Conservation (phyloP, 2,329 filamentous ascomycete species). For the Cercospora citrullina region DNA sequence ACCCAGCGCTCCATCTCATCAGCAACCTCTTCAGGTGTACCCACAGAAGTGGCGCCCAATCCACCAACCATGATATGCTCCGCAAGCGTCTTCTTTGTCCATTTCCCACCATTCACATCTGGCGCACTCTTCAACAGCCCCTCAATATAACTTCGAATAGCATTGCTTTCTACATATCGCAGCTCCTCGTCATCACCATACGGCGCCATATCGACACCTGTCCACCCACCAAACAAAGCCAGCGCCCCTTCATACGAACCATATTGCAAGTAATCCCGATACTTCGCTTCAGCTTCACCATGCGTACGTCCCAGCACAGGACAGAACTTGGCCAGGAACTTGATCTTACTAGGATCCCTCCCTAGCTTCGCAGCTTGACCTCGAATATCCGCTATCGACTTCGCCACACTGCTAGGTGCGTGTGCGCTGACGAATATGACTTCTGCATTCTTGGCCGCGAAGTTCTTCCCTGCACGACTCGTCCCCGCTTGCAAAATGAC, state of each 20-base stretch:
- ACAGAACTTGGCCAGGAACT: constrained; percentile 66
- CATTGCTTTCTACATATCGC: constrained; percentile 61
- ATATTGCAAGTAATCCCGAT: constrained; percentile 61
- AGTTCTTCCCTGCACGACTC: constrained; percentile 63
- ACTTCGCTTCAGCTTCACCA: constrained; percentile 65
- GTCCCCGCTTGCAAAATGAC: constrained; percentile 70
- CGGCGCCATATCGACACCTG: constrained; percentile 62
- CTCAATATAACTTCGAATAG: constrained; percentile 58
- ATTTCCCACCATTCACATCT: constrained; percentile 57
- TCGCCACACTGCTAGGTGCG: constrained; percentile 60
- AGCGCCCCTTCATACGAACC: constrained; percentile 66
- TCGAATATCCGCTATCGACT: constrained; percentile 64
- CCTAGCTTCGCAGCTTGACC: constrained; percentile 56
- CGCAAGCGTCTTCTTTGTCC: constrained; percentile 71
- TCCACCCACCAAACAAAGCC: constrained; percentile 73
- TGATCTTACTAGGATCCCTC: constrained; percentile 61
- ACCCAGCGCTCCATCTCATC: constrained; percentile 69
- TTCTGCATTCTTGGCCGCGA: constrained; percentile 70
- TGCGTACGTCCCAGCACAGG: constrained; percentile 66
- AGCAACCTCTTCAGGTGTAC: constrained; percentile 64
- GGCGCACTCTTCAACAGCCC: constrained; percentile 59
- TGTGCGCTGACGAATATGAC: constrained; percentile 70
- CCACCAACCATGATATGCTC: constrained; percentile 69
- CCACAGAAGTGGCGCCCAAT: constrained; percentile 64
- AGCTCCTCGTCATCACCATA: constrained; percentile 66